Conservation (phyloP, 2,329 filamentous ascomycete genomes). For the Chrysosporium keratinophilum region DNA sequence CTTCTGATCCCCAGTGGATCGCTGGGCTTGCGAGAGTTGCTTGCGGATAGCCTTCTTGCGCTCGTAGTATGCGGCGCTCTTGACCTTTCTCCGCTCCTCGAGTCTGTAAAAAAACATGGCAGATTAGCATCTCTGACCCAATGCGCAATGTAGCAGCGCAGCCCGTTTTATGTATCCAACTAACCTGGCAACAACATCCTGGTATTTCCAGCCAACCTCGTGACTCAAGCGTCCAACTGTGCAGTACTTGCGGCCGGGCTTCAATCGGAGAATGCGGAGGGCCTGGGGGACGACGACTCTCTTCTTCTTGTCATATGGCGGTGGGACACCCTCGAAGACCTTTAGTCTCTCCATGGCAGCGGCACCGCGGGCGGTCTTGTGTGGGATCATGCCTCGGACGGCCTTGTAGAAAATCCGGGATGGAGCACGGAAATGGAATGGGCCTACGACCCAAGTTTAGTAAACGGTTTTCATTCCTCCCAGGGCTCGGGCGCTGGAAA, state of each 20-base stretch:
- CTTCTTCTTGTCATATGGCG: conserved; percentile 99
- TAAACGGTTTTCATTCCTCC: neutral
- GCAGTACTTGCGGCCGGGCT: conserved; percentile 99
- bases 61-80: conserved; percentile 98
- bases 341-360: conserved; percentile 97
- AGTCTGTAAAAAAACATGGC: conserved; percentile 49
- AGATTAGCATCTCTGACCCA: neutral
- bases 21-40: conserved; percentile 86
- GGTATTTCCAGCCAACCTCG: conserved; percentile 99
- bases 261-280: conserved; percentile 87
- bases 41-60: conserved; percentile 95
- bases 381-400: conserved; percentile 98
- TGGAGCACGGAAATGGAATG: conserved; percentile 99
- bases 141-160: neutral
- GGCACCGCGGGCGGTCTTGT: conserved; percentile 98
- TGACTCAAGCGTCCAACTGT: conserved; percentile 94
- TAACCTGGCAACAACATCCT: conserved; percentile 95
- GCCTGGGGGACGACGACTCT: conserved; percentile 98
- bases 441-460: conserved; percentile 48
- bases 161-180: conserved; percentile 34
- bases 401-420: conserved; percentile 99
- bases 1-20: conserved; percentile 81
- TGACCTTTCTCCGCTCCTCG: conserved; percentile 99
- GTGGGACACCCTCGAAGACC: conserved; percentile 98
- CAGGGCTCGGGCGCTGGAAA: neutral